Conservation (phyloP, 208 protist genomes). For the Phytomonas sp. region DNA sequence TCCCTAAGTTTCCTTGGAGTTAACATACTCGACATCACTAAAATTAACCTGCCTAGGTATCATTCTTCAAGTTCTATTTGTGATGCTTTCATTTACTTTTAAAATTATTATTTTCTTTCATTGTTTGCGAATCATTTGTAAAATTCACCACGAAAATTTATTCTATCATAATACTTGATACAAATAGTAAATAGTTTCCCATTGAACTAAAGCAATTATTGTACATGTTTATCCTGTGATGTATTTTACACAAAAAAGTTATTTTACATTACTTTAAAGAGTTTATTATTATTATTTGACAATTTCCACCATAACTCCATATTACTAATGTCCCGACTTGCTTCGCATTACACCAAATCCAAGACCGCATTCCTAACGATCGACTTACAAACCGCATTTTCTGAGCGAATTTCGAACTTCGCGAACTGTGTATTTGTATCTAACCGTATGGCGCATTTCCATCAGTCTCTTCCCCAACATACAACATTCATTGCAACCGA, state of each 20-base stretch:
- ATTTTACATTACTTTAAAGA: background rate
- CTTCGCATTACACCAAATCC: slow-evolving; percentile 49
- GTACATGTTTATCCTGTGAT: background rate
- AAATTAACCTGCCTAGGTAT: background rate
- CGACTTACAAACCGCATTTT: slow-evolving; percentile 66
- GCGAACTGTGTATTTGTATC: slow-evolving; percentile 67
- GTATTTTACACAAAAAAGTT: background rate
- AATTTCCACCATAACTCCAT: slow-evolving; percentile 1
- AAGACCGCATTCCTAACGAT: slow-evolving; percentile 68
- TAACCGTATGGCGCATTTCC: slow-evolving; percentile 50
- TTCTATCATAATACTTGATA: background rate
- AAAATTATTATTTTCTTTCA: slow-evolving; percentile 9
- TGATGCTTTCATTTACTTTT: background rate
- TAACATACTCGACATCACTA: background rate
- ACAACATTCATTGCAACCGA: slow-evolving; percentile 76
- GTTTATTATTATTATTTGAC: background rate
- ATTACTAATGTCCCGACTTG: slow-evolving; percentile 45
- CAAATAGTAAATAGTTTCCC: background rate
- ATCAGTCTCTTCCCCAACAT: slow-evolving; percentile 36
- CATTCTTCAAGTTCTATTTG: background rate
- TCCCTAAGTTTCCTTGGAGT: slow-evolving; percentile 29
- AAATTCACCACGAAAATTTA: background rate
- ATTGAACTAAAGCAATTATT: background rate
- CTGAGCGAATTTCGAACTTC: slow-evolving; percentile 50
- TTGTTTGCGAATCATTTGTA: background rate